These are phyloP conservation scores for Suillus decipiens DNA, from an alignment of 768 basidiomycete genomes.

Conservation along the genomic window DNA sequence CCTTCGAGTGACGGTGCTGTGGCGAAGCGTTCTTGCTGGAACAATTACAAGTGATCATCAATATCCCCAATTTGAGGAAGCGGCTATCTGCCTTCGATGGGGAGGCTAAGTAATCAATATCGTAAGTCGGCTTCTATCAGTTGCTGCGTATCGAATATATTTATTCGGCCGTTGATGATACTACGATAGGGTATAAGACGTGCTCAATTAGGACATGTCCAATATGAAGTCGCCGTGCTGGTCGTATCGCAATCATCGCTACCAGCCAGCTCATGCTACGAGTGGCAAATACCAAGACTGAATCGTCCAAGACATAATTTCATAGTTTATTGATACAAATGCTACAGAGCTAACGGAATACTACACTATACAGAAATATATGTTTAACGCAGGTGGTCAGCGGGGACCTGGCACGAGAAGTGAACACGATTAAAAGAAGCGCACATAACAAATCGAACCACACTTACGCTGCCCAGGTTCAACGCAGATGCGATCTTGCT, in stretches of 20 bases:
- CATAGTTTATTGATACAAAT: not conserved
- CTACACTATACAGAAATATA: not conserved
- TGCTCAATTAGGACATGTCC: not conserved
- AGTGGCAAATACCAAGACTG: not conserved
- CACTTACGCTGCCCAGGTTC: slow-evolving; percentile 22
- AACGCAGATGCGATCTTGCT: slow-evolving; percentile 45
- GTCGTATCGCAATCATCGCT: slow-evolving; percentile 1
- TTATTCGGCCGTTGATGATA: not conserved
- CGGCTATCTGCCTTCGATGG: not conserved
- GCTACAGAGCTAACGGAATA: not conserved
- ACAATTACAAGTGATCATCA: not conserved
- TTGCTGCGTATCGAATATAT: not conserved
- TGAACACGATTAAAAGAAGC: not conserved
- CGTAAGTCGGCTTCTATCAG: not conserved
- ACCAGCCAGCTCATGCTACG: not conserved
- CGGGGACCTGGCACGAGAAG: not conserved
- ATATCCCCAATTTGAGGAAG: not conserved
- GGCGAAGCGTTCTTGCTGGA: not conserved
- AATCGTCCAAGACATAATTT: not conserved
- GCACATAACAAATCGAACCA: not conserved
- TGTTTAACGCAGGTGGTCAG: not conserved
- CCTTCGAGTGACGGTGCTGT: not conserved
- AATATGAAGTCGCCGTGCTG: not conserved
- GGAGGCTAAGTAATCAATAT: not conserved
- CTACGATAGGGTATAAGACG: not conserved